Base-by-base conservation (phyloP, 1,284 basidiomycete species). In the Mycosarcoma mackinlayi region DNA sequence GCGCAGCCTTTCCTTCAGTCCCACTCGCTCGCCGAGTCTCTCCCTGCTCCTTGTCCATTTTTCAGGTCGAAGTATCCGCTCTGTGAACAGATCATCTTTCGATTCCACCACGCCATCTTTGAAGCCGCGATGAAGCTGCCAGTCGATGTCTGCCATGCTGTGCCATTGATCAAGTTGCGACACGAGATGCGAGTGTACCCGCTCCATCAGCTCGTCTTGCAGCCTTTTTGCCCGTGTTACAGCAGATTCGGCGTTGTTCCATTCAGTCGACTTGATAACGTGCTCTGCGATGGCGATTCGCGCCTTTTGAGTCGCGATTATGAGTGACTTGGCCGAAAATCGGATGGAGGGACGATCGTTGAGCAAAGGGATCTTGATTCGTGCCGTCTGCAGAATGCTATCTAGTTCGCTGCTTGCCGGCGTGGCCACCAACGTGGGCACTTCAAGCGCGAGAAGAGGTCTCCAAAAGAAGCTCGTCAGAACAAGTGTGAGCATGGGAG, bases 231-330 rank as follows among this genome's bases (percentile, higher is more conserved):
- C 52, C 2, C 42, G 35, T 0, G 23, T 30, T 16, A 51, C 11
- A 4, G 28, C 35, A 1, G 45, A 42, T 6, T 11, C 31, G 9
- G 21, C 30, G 4, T 34, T 19, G 4, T 27, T 14, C 8, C 37
- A 27, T 2, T 14, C n/a, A 6, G 47, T 23, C n/a, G n/a, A n/a
- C 6, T 46, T n/a, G 16, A 48, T 21, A 7, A 51, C 40, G 23
- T 62, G 42, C 3, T 49, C 16, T 1, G 59, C 52, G 11, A 62
- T 51, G 11, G 59, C 59, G 13, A 62, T 41, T 4, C 59, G 53
- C 7, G 52, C 59, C 19, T 30, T 46, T 19, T 62, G 52, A 6
- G 52, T 28, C 2, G 35, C 23, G 10, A 28, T 37, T 30, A 62
- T 42, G 25, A 62, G 52, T 11, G 37, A 24, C 27, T 14, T 21